phyloP scores from a whole-genome alignment of 768 basidiomycete genomes.

The Ephemerocybe angulata region DNA sequence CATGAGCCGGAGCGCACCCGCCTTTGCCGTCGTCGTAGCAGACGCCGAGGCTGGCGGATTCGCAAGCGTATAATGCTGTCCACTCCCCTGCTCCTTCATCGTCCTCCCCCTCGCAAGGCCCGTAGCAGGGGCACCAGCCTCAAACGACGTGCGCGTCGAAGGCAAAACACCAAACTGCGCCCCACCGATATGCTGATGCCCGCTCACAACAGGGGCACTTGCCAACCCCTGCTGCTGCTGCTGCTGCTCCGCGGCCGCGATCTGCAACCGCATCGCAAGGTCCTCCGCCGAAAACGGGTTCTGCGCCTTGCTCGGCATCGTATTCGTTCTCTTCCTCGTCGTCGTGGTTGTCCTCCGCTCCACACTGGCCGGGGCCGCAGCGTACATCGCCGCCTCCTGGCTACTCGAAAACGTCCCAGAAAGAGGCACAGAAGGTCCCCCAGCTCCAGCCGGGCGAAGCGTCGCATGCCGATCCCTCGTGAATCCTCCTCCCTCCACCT shows the following conservation, averaged over 20 bases:
- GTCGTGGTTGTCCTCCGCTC: constrained; percentile 25
- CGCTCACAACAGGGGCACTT: constrained; percentile 3
- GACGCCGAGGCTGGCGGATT: background rate
- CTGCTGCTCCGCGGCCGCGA: constrained; percentile 36
- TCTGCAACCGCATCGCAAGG: constrained; percentile 53
- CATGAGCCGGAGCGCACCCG: constrained; percentile 41
- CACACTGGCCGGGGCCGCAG: constrained; percentile 22
- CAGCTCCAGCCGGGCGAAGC: constrained; percentile 32
- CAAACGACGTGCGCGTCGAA: too few species aligned
- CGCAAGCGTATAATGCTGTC: too few species aligned
- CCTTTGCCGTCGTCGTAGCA: constrained; percentile 16
- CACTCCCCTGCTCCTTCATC: background rate
- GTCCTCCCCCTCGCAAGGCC: constrained; percentile 2
- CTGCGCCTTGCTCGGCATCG: constrained; percentile 35
- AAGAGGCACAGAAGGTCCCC: constrained; percentile 9
- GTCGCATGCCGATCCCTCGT: constrained; percentile 29
- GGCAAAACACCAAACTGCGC: constrained; percentile 1
- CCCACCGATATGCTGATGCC: constrained; percentile 1
- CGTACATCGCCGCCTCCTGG: constrained; percentile 36
- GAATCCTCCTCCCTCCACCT: constrained; percentile 2
- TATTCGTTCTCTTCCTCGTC: constrained; percentile 40
- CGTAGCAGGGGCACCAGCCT: background rate
- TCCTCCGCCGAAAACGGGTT: constrained; percentile 52
- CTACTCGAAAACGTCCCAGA: constrained; percentile 26
- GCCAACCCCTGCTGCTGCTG: constrained; percentile 11